Conservation (phyloP, 163 green algal genomes). For the Coccomyxa subellipsoidea region DNA sequence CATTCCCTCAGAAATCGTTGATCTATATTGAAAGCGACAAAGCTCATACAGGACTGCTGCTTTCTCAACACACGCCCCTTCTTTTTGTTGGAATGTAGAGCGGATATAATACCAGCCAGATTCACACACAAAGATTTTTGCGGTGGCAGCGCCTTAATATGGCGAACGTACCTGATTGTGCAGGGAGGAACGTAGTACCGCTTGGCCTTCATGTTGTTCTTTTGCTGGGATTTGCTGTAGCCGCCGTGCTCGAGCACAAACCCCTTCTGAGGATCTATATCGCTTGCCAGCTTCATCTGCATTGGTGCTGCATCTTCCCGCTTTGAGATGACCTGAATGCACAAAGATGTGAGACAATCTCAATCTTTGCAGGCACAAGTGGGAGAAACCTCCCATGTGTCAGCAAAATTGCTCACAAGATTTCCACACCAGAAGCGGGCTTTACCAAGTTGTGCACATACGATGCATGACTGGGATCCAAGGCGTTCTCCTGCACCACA, state of each 20-base stretch:
- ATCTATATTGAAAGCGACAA: no score
- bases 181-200: conserved; percentile 17
- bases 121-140: no score
- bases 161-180: conserved; percentile 20
- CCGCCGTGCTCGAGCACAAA: conserved; percentile 21
- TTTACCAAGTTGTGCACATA: not conserved
- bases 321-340: conserved; percentile 9
- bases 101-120: no score
- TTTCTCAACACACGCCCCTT: no score
- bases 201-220: conserved; percentile 12
- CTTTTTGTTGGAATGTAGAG: no score
- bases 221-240: conserved; percentile 11
- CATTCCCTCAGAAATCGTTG: no score
- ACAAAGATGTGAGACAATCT: conserved; percentile 13
- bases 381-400: no score
- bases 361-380: no score
- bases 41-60: no score
- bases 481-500: conserved; percentile 10
- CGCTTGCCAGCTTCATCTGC: conserved; percentile 5
- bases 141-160: no score
- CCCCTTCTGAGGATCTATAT: conserved; percentile 1
- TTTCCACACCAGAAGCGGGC: no score
- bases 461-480: conserved; percentile 10
- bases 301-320: conserved; percentile 17
- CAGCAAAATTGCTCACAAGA: no score